Percentiles rank a stretch among this genome's conserved stretches.
phyloP scores from a whole-genome alignment of 1,284 basidiomycete species.

The Peniophora sp. region DNA sequence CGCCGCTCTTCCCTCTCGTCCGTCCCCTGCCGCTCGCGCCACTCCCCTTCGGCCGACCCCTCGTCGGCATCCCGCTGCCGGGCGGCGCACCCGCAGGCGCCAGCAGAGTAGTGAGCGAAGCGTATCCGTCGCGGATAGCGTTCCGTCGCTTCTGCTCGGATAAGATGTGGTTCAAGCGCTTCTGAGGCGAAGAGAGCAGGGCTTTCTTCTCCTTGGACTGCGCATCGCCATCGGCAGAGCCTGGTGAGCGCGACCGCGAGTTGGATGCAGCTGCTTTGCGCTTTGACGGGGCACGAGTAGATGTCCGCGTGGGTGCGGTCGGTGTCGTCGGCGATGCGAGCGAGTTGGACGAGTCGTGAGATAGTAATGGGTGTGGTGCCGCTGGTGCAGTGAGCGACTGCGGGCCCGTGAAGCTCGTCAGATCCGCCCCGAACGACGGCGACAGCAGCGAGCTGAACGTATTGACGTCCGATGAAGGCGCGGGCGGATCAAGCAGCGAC shows the following conservation, averaged over 20 bases:
- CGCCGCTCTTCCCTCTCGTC: constrained; percentile 74
- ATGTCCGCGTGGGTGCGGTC: constrained; percentile 11
- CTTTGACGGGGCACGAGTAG: neutral
- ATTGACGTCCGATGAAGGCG: neutral
- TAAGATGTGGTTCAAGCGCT: constrained; percentile 90
- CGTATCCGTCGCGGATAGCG: constrained; percentile 84
- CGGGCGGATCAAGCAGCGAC: neutral
- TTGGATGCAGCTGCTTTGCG: neutral
- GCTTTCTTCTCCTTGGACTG: constrained; percentile 16
- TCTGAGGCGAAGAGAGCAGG: constrained; percentile 77
- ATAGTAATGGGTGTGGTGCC: neutral
- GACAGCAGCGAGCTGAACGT: too few relatives aligned
- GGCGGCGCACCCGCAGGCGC: constrained; percentile 60
- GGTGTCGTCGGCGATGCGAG: constrained; percentile 7
- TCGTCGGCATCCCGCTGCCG: constrained; percentile 63
- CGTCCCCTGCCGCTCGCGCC: constrained; percentile 36
- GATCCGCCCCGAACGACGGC: too few relatives aligned
- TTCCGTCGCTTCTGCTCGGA: constrained; percentile 87
- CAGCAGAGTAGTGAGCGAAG: constrained; percentile 71
- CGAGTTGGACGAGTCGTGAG: neutral
- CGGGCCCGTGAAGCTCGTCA: neutral
- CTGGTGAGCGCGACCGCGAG: constrained; percentile 4
- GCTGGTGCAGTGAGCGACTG: neutral
- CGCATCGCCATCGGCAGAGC: constrained; percentile 24
- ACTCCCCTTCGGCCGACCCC: constrained; percentile 75